Base-by-base conservation (phyloP, 345 rosid species). In the Moricandia arvensis region DNA sequence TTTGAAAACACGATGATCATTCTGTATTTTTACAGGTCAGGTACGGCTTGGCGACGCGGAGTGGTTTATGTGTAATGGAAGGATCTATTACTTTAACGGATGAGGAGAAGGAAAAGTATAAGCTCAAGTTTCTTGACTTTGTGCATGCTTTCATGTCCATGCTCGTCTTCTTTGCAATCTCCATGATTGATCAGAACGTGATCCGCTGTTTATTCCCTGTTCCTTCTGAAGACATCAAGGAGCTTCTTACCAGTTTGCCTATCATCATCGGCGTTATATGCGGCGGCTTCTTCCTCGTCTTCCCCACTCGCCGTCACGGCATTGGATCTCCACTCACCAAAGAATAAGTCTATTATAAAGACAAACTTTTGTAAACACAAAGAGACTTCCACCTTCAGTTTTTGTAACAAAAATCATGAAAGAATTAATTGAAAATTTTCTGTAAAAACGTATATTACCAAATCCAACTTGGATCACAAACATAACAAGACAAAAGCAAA, bases 221-320 rank as follows among this genome's bases (percentile, higher is more conserved):
- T 4, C 91, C 93, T 2, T 75, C 84, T 0, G 87, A 84, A 26
- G 89, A 87, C 21, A 77, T 12, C 7, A 80, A 80, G 35, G 86
- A 81, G 79, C 29, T 87, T 0, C 85, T 88, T 0, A 54, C 71
- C 61, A 58, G 75, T 1, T 69, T 89, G 57, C 96, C 96, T 6
- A 54, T 82, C 0, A 76, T 58, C 45, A 79, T 87, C 35, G 93
- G 93, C 4, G 75, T 84, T 6, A 15, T 85, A 1, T 81, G 91
- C 18, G 81, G 85, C 59, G 60, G 82, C 35, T 67, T 90, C 80
- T 89, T 93, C 77, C 84, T 90, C 9, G 61, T 57, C 0, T 86
- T 81, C 78, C 98, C 96, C 2, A 79, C 84, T 26, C 83, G 83
- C 64, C 95, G 96, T 55, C 91, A 90, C 57, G 98, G 96, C 43